phyloP scores from a whole-genome alignment of 352 stramenopile genomes.

The Globisporangium acanthophoron region DNA sequence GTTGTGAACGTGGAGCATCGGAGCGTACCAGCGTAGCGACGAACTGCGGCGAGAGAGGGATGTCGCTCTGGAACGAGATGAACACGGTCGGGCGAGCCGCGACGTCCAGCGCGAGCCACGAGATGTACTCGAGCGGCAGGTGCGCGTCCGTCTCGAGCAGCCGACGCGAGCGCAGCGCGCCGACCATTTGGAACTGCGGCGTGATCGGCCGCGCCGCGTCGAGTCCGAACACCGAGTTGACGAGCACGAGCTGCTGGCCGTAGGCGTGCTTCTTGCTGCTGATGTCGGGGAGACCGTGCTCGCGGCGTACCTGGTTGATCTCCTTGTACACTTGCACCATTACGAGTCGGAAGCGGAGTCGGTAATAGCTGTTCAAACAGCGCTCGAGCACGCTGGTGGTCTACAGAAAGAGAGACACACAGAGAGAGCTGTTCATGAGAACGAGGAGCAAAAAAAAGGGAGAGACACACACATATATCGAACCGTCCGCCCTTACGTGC shows the following conservation, averaged over 20 bases:
- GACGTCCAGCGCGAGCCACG: slow-evolving; percentile 30
- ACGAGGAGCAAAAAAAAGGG: too few relatives aligned
- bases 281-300: slow-evolving; percentile 44
- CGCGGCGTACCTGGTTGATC: slow-evolving; percentile 50
- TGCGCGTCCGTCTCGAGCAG: background rate
- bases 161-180: slow-evolving; percentile 36
- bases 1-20: background rate
- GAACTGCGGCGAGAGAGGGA: slow-evolving; percentile 45
- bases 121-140: slow-evolving; percentile 29
- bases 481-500: slow-evolving; percentile 24
- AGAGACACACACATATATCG: too few relatives aligned
- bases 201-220: slow-evolving; percentile 69
- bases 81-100: slow-evolving; percentile 38
- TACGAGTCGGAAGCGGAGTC: slow-evolving; percentile 64
- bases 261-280: slow-evolving; percentile 49
- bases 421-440: background rate
- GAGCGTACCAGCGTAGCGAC: slow-evolving; percentile 42
- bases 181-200: slow-evolving; percentile 76
- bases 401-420: slow-evolving; percentile 16
- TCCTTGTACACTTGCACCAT: slow-evolving; percentile 59
- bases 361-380: slow-evolving; percentile 75
- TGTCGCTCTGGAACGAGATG: slow-evolving; percentile 49
- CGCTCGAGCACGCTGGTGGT: slow-evolving; percentile 68
- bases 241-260: slow-evolving; percentile 60
- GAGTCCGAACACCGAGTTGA: slow-evolving; percentile 80